phyloP scores from a whole-genome alignment of 1,284 basidiomycete genomes.

The Microbotryum violaceum region DNA sequence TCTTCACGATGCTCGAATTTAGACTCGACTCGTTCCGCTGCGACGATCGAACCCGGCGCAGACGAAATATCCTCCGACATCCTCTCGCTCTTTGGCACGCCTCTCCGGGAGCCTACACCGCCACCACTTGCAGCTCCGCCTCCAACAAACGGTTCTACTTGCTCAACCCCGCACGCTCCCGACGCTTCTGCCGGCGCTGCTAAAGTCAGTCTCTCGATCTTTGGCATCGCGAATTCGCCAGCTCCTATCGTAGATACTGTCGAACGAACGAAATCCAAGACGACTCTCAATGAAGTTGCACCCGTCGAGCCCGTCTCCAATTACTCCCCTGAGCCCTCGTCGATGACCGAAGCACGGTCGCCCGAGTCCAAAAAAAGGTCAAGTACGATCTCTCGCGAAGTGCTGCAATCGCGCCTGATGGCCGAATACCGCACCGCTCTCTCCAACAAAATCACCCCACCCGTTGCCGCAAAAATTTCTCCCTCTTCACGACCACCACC shows the following conservation, averaged over 20 bases:
- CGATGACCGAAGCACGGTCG: not conserved
- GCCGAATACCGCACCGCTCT: conserved; percentile 29
- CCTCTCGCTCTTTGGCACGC: conserved; percentile 12
- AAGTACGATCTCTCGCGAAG: conserved; percentile 1
- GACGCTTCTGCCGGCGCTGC: not conserved
- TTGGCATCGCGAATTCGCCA: conserved; percentile 16
- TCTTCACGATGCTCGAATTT: not conserved
- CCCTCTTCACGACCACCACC: not conserved
- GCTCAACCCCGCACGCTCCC: not conserved
- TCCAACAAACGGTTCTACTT: too few relatives aligned
- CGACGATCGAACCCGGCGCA: not conserved
- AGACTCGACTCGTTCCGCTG: not conserved
- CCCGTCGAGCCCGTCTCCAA: not conserved
- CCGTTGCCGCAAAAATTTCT: not conserved
- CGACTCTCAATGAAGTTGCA: not conserved
- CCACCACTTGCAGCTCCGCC: conserved; percentile 1
- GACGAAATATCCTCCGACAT: conserved; percentile 5
- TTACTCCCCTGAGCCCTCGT: not conserved
- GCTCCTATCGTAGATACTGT: not conserved
- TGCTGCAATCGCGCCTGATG: conserved; percentile 17
- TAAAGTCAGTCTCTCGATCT: conserved; percentile 13
- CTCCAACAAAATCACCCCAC: not conserved
- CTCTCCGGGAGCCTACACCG: not conserved
- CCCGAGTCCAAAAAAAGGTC: not conserved
- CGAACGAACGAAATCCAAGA: not conserved